A percentile compares a stretch with the other conserved stretches of the same genome.
phyloP scores from a whole-genome alignment of 257 asterid genomes.

The Solanum piurae region DNA sequence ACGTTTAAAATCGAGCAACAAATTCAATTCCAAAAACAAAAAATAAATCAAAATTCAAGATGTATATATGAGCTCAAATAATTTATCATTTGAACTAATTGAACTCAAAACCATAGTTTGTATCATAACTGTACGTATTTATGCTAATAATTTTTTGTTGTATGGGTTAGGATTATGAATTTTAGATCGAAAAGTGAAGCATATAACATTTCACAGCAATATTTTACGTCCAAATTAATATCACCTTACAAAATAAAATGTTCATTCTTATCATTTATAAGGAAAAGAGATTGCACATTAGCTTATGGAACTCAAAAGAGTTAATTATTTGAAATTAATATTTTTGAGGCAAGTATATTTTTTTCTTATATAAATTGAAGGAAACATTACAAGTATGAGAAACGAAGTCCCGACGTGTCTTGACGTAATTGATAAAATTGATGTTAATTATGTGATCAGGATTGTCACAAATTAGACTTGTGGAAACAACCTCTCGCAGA shows the following conservation, averaged over 20 bases:
- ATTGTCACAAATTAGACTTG: fast-evolving
- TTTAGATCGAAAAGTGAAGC: neutral
- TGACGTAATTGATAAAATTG: neutral
- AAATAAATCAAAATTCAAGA: neutral
- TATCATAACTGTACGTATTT: neutral
- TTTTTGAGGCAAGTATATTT: fast-evolving
- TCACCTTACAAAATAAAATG: neutral
- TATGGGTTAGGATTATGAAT: neutral
- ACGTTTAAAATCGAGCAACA: neutral
- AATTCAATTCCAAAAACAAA: neutral
- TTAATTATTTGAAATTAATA: neutral
- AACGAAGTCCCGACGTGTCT: fast-evolving
- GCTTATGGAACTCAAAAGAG: neutral
- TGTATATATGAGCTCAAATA: neutral
- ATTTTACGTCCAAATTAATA: neutral
- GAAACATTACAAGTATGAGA: neutral
- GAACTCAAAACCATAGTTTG: neutral
- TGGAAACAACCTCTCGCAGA: fast-evolving
- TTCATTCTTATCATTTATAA: neutral
- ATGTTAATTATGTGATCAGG: neutral
- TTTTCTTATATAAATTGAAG: neutral
- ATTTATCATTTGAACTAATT: neutral
- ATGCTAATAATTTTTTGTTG: neutral
- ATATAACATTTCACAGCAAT: neutral
- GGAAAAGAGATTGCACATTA: neutral